These are phyloP conservation scores for Perilla frutescens DNA, from an alignment of 257 asterid genomes.

Conservation along the genomic window DNA sequence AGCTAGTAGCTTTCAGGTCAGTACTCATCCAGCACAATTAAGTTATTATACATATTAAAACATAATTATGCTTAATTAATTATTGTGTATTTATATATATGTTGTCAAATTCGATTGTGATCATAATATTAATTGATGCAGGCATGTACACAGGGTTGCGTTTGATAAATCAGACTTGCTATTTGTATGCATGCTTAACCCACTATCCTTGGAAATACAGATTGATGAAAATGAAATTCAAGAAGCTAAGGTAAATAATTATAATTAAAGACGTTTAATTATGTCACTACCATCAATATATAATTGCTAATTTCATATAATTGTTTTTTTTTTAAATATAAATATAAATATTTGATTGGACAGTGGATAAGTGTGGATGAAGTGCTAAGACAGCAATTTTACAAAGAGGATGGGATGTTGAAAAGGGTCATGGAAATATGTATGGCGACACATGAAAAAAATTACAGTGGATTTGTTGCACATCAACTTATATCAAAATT, in stretches of 20 bases:
- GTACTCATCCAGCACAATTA: background rate
- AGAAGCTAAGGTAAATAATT: constrained; percentile 45
- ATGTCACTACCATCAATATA: background rate
- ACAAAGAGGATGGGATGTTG: constrained; percentile 48
- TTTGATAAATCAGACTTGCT: constrained; percentile 55
- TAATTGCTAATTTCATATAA: background rate
- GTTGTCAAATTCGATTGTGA: background rate
- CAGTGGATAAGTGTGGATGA: constrained; percentile 50
- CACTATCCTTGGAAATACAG: constrained; percentile 45
- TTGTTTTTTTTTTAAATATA: background rate
- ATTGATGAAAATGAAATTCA: constrained; percentile 45
- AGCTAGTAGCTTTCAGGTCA: constrained; percentile 48
- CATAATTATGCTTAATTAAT: too few relatives aligned
- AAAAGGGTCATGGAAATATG: constrained; percentile 45
- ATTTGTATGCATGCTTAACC: constrained; percentile 55
- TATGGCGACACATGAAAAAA: constrained; percentile 31
- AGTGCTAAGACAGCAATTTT: constrained; percentile 41
- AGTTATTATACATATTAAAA: background rate
- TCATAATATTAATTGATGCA: constrained; percentile 7
- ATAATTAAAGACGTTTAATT: background rate
- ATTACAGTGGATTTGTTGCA: constrained; percentile 33
- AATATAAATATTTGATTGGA: background rate
- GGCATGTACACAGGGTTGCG: constrained; percentile 52
- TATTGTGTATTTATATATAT: background rate
- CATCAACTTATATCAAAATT: constrained; percentile 39